Base-by-base conservation (phyloP, 345 rosid species). In the Populus simonii region DNA sequence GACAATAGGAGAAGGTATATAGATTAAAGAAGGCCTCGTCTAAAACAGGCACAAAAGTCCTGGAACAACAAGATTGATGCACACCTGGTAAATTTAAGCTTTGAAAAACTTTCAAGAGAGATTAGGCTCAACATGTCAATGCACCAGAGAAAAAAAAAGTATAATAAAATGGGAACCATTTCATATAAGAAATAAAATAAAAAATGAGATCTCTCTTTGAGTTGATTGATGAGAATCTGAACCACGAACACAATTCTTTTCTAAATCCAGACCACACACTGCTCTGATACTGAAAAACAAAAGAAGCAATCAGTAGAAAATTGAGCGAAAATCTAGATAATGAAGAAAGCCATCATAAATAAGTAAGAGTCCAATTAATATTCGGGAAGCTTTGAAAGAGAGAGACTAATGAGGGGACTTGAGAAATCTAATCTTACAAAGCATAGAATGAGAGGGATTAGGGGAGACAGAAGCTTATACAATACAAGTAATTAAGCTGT, bases 211-310 rank as follows among this genome's bases (percentile, higher is more conserved):
- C 83, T 92, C 94, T 75, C 97, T 87, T 84, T 82, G 84, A 72
- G 94, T 96, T 23, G 96, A 94, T 74, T 82, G 77, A 67, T 79
- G 76, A 61, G 98, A 94, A 86, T 94, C 97, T 0, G 97, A 94
- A 75, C 98, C 97, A 76, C 90, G 97, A 65, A 92, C 90, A 73
- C 95, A 94, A 63, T 94, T 94, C 68, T 79, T 86, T 81, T 90
- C 89, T 7, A 78, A 86, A 86, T 91, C 89, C 45, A 80, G 69
- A 49, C 98, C 95, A 39, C 95, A 91, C 76, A 91, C 83, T 78
- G 97, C 97, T 85, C 97, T 87, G 69, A 94, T 85, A 83, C 96
- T 94, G 83, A 70, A 84, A 84, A 73, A 66, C 66, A 62, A 65
- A 47, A 73, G 41, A 78, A 73, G 51, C 18, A 20, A 49, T 68